phyloP scores from a whole-genome alignment of 352 stramenopile species.

The Phytophthora pinifolia region DNA sequence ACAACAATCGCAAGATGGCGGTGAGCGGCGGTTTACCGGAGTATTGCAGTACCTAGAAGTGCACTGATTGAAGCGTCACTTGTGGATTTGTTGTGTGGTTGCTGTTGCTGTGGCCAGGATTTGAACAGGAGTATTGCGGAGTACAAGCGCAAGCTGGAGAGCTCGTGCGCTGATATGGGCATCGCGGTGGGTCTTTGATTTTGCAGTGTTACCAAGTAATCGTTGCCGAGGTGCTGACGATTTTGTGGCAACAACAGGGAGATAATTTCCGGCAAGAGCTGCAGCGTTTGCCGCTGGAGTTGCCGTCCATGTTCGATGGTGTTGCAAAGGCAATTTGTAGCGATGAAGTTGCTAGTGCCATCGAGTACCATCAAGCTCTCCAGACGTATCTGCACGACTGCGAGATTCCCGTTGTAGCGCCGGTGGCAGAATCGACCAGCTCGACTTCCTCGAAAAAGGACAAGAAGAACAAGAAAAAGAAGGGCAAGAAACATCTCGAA shows the following conservation, averaged over 20 bases:
- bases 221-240: background rate
- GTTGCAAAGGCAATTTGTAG: slow-evolving; percentile 47
- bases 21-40: slow-evolving; percentile 28
- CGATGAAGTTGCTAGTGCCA: slow-evolving; percentile 38
- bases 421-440: slow-evolving; percentile 5
- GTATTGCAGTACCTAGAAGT: background rate
- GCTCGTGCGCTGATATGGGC: slow-evolving; percentile 54
- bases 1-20: slow-evolving; percentile 79
- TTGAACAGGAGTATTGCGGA: slow-evolving; percentile 69
- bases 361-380: slow-evolving; percentile 68
- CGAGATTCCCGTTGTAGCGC: slow-evolving; percentile 36
- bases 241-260: slow-evolving; percentile 25
- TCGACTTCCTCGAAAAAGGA: slow-evolving; percentile 40
- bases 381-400: slow-evolving; percentile 65
- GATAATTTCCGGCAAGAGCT: slow-evolving; percentile 67
- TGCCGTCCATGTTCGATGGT: slow-evolving; percentile 54
- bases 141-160: slow-evolving; percentile 69
- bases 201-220: background rate
- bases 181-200: slow-evolving; percentile 43
- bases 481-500: slow-evolving; percentile 24
- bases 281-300: slow-evolving; percentile 48
- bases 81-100: background rate
- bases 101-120: slow-evolving; percentile 34
- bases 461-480: slow-evolving; percentile 40
- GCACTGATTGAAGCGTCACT: background rate